A percentile compares a stretch with the other conserved stretches of the same genome.
phyloP scores from a whole-genome alignment of 352 stramenopile species.

The Pythium biforme region DNA sequence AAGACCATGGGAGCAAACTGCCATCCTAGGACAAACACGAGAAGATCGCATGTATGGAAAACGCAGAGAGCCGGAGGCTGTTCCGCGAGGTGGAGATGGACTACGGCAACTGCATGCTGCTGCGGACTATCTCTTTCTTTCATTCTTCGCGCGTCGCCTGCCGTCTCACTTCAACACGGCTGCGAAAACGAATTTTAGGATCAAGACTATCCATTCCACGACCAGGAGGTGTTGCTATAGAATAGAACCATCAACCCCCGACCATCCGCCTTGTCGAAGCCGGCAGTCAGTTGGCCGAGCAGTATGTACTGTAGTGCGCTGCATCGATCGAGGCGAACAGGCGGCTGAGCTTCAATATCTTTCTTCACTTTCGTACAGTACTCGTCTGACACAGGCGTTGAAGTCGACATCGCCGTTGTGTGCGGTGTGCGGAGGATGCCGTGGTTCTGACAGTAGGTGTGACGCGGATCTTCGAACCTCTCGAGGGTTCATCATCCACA shows the following conservation, averaged over 20 bases:
- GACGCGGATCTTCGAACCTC: neutral
- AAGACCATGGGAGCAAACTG: neutral
- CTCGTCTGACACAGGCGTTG: neutral
- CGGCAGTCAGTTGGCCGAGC: neutral
- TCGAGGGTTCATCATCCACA: neutral
- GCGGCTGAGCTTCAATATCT: neutral
- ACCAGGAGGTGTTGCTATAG: no score
- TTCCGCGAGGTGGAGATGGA: neutral
- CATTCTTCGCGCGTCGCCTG: constrained; percentile 1
- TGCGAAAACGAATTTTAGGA: neutral
- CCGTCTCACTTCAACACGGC: neutral
- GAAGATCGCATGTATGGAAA: neutral
- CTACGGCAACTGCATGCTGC: constrained; percentile 1
- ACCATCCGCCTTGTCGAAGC: no score
- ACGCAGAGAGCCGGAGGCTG: constrained; percentile 6
- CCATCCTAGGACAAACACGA: no score
- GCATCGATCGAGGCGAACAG: no score
- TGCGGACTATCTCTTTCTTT: neutral
- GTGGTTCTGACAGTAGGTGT: neutral
- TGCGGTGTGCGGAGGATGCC: neutral
- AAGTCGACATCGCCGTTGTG: neutral
- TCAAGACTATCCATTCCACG: neutral
- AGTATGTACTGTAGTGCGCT: no score
- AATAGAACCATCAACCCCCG: no score
- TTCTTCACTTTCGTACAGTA: neutral